Base-by-base conservation (phyloP, 2,329 filamentous ascomycete species). In the Cercospora beticola region DNA sequence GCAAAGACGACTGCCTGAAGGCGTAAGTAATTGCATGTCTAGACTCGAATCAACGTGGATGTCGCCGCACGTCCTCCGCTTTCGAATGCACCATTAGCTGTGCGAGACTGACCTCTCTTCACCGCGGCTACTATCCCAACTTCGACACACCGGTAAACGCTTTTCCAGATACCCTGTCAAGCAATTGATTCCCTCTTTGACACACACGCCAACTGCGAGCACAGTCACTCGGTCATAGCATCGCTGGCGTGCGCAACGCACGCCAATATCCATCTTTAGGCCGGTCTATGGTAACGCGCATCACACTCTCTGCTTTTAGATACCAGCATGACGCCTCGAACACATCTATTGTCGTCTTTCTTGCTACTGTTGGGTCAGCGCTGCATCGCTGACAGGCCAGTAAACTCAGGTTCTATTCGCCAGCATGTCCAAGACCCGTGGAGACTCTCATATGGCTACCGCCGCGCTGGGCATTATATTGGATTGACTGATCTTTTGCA, bases 1-100 rank as follows among this genome's bases (percentile, higher is more conserved):
- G 57, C 63, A 5, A 56, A 60, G 23, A 18, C 28, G n/a, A 61
- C 60, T 54, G 65, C 46, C 21, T 59, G 30, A 59, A 59, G 10
- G 28, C 56, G 56, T 18, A 59, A 36, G 28, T 59, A 59, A 30
- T 36, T n/a, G 14, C 31, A 9, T 21, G 18, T 33, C 23, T 57
- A 36, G 28, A 31, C 56, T 36, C 30, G 26, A 36, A 36, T 59
- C 28, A 18, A 59, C 56, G 12, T 9, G 54, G 26, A 30, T 58
- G n/a, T 33, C 23, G 26, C 54, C 23, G n/a, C 26, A 30, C 14
- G 21, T 31, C 56, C 30, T 33, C 56, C 14, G 31, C 56, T 36
- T 28, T 59, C 28, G 16, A 31, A 3, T 36, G 49, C 49, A 56
- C 23, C 10, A 56, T 4, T 5, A 28, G 7, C 23, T 26, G 49